These are phyloP conservation scores for Suillus ampliporus DNA, from an alignment of 768 basidiomycete genomes.

Conservation along the genomic window DNA sequence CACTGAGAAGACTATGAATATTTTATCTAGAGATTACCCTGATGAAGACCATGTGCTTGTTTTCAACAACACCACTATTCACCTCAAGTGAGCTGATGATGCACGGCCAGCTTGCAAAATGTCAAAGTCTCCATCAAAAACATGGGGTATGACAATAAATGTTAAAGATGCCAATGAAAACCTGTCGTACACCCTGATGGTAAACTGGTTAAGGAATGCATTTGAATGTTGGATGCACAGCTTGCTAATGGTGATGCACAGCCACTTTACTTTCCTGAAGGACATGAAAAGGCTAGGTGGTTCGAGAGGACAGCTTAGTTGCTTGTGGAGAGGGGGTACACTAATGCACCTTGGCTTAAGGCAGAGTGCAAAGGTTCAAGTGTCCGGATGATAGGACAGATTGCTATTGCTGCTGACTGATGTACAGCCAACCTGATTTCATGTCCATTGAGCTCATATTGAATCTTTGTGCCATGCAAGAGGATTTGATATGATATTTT, in stretches of 20 bases:
- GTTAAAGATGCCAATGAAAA: slow-evolving; percentile 22
- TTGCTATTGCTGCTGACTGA: slow-evolving; percentile 39
- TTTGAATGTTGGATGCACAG: slow-evolving; percentile 12
- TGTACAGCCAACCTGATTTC: slow-evolving; percentile 44
- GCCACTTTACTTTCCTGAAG: slow-evolving; percentile 37
- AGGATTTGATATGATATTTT: slow-evolving; percentile 42
- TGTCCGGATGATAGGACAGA: slow-evolving; percentile 21
- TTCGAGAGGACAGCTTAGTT: slow-evolving; percentile 46
- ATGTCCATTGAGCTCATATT: slow-evolving; percentile 33
- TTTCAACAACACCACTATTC: slow-evolving; percentile 32
- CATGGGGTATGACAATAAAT: slow-evolving; percentile 19
- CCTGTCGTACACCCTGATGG: slow-evolving; percentile 17
- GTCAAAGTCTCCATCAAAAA: slow-evolving; percentile 19
- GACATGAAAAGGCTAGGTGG: slow-evolving; percentile 29
- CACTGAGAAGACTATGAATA: slow-evolving; percentile 15
- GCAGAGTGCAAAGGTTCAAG: slow-evolving; percentile 35
- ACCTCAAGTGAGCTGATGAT: slow-evolving; percentile 26
- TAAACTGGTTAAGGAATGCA: slow-evolving; percentile 24
- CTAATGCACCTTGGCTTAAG: slow-evolving; percentile 19
- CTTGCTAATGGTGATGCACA: slow-evolving; percentile 27
- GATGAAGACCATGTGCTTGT: slow-evolving; percentile 34
- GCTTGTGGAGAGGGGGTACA: slow-evolving; percentile 29
- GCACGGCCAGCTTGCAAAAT: slow-evolving; percentile 25
- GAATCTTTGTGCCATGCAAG: slow-evolving; percentile 29
- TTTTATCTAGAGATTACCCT: slow-evolving; percentile 36